Conservation (phyloP, 768 basidiomycete species). For the Rhizopogon salebrosus region DNA sequence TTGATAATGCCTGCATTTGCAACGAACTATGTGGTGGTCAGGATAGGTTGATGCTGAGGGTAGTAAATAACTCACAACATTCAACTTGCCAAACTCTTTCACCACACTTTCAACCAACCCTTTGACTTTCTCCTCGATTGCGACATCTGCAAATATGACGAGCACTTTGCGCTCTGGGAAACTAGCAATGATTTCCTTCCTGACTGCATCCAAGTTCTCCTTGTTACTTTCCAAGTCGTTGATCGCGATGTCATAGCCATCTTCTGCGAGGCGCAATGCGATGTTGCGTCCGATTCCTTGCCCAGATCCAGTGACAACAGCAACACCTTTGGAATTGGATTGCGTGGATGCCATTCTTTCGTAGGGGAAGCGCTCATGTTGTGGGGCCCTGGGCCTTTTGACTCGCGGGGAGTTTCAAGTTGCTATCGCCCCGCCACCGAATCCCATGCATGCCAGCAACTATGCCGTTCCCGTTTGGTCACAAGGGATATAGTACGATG, state of each 20-base stretch:
- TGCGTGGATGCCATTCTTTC: neutral
- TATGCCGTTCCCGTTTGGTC: too few species aligned
- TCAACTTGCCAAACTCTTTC: conserved; percentile 22
- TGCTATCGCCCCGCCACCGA: too few species aligned
- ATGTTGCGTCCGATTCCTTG: conserved; percentile 30
- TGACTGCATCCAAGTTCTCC: conserved; percentile 9
- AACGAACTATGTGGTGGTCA: conserved; percentile 6
- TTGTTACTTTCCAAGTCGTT: conserved; percentile 27
- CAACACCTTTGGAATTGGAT: conserved; percentile 19
- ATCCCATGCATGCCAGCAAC: too few species aligned
- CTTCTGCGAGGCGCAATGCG: conserved; percentile 29
- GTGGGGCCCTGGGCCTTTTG: too few species aligned
- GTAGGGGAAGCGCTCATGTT: too few species aligned
- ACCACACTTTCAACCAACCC: conserved; percentile 23
- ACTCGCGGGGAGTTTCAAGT: too few species aligned
- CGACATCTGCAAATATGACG: conserved; percentile 20
- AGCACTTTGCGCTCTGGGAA: conserved; percentile 8
- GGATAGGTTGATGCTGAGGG: too few species aligned
- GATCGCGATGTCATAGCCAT: conserved; percentile 31
- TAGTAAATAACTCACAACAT: conserved; percentile 25
- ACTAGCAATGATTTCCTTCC: conserved; percentile 10
- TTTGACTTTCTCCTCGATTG: conserved; percentile 25
- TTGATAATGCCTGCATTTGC: conserved; percentile 18
- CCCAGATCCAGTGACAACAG: conserved; percentile 27
- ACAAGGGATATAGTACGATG: too few species aligned